Evolutionary conservation across 805 yeast species (phyloP).

Genomic region (Millerago galiae): DNA sequence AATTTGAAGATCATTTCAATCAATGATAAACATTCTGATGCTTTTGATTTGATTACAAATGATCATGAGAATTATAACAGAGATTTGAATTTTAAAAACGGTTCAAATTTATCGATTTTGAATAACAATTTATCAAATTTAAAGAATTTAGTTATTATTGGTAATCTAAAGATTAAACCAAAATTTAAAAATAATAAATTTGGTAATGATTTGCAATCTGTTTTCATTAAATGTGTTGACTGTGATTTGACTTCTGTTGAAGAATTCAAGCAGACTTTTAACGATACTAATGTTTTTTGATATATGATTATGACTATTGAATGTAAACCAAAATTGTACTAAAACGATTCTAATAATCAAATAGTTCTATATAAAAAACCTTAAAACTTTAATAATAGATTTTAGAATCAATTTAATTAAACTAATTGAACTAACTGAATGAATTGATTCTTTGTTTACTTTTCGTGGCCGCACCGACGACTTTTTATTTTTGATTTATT

Average conservation of each 20-base stretch:
- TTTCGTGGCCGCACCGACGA: no score
- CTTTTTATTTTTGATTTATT: no score
- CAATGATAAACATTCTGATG: slow-evolving; percentile 19
- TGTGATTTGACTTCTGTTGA: slow-evolving; percentile 4
- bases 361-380: no score
- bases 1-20: slow-evolving; percentile 17
- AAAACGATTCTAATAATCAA: no score
- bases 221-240: slow-evolving; percentile 8
- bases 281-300: not conserved
- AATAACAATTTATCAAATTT: slow-evolving; percentile 6
- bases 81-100: slow-evolving; percentile 3
- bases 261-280: not conserved
- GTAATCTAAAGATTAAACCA: slow-evolving; percentile 8
- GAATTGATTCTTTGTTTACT: no score
- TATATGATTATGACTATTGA: no score
- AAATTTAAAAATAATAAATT: slow-evolving; percentile 4
- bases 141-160: slow-evolving; percentile 10
- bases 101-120: slow-evolving; percentile 2
- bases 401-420: no score
- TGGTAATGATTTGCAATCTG: not conserved
- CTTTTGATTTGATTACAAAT: slow-evolving; percentile 14
- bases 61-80: not conserved
- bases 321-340: no score
- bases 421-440: no score
- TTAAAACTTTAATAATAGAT: no score